Evolutionary conservation across 306 rosid species (phyloP).

Genomic region (Dalbergia cultrata): DNA sequence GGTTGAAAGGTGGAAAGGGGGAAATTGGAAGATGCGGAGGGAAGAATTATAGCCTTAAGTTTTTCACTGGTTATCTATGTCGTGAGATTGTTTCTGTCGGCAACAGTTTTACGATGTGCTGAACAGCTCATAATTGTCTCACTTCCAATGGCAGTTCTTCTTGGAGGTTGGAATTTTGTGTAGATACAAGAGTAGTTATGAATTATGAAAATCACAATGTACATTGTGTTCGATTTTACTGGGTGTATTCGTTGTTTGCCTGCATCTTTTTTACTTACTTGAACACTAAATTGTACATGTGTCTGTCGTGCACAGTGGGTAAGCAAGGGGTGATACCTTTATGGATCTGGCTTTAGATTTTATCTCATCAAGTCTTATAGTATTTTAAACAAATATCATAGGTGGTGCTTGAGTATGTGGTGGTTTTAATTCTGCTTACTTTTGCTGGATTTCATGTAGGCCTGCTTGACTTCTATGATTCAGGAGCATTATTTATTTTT

Average conservation of each 20-base stretch:
- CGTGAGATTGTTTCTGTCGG: conserved; percentile 4
- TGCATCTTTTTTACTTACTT: not conserved
- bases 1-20: not conserved
- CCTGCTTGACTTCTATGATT: conserved; percentile 3
- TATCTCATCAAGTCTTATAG: not conserved
- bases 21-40: conserved; percentile 1
- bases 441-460: conserved; percentile 9
- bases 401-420: conserved; percentile 8
- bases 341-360: conserved; percentile 26
- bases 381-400: conserved; percentile 11
- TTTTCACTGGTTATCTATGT: conserved; percentile 20
- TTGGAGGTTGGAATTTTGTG: not conserved
- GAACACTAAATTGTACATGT: not conserved
- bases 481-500: conserved; percentile 8
- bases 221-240: not conserved
- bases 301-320: not conserved
- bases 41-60: not conserved
- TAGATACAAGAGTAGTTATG: not conserved
- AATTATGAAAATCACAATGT: conserved; percentile 4
- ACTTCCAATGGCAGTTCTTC: not conserved
- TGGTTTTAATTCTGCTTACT: conserved; percentile 16
- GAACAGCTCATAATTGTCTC: not conserved
- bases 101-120: not conserved
- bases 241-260: not conserved
- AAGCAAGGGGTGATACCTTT: not conserved